Base-by-base conservation (phyloP, 2,329 filamentous ascomycete genomes). In the Phaeosphaeria sp. region DNA sequence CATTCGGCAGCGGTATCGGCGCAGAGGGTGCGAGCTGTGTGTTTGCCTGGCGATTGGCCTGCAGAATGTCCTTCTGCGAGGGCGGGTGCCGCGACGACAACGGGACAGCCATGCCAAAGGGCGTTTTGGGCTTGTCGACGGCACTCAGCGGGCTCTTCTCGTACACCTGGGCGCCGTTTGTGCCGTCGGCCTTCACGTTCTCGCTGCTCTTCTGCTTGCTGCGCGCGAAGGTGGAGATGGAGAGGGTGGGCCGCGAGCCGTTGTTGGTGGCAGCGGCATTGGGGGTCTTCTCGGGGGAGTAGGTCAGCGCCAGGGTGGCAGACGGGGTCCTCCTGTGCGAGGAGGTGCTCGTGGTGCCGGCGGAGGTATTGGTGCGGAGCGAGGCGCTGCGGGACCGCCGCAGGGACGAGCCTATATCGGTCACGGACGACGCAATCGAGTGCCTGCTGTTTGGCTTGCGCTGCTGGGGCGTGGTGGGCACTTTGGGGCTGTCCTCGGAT, bases 381-480 rank as follows among this genome's bases (percentile, higher is more conserved):
- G 77, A 80, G 56, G 77, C 74, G 51, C 73, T 70, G 56, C 79
- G 71, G 42, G 74, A 72, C 33, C 78, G 66, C 27, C 78, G 75
- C 60, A 81, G 63, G 59, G 70, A 73, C 54, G 75, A 67, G 61
- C 77, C 72, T 60, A 78, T 60, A 58, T 79, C 78, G 20, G 73
- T 71, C 40, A 78, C 72, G 18, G 71, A 74, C 24, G 63, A 66
- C 22, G 74, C 73, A 57, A 76, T 69, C 68, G 68, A 73, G 60
- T 75, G 74, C 25, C 73, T 66, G 56, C 68, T 69, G 33, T 61
- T 46, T 54, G 68, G 67, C 18, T 57, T 69, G 63, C 64, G 71
- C 54, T 63, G 64, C 20, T 65, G 71, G 42, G 74, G 70, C 62
- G 72, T 68, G 13, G 66, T 42, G 15, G 63, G 63, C 30, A 50